These are phyloP conservation scores for Infundibulicybe gibba DNA, from an alignment of 768 basidiomycete species.

Conservation along the genomic window DNA sequence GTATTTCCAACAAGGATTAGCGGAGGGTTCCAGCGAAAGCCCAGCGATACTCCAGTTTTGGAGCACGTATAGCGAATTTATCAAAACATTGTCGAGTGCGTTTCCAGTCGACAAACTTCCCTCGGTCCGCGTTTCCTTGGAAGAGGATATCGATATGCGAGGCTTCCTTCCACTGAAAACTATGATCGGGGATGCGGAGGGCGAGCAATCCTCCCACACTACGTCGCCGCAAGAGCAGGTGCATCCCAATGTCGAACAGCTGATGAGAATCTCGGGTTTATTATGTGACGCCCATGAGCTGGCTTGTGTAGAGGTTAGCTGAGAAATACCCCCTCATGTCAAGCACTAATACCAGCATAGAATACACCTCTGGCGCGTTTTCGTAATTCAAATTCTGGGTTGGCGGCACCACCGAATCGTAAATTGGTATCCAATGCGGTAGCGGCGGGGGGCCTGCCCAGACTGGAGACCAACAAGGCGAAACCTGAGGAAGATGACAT, in stretches of 20 bases:
- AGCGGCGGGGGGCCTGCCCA: slow-evolving; percentile 34
- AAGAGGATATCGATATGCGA: slow-evolving; percentile 87
- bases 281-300: slow-evolving; percentile 66
- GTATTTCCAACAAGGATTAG: slow-evolving; percentile 47
- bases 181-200: slow-evolving; percentile 39
- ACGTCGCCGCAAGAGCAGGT: slow-evolving; percentile 32
- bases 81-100: slow-evolving; percentile 49
- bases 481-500: slow-evolving; percentile 53
- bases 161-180: slow-evolving; percentile 84
- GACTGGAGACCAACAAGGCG: too few species aligned
- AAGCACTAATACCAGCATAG: slow-evolving; percentile 3
- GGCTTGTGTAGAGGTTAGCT: slow-evolving; percentile 50
- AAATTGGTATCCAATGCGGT: too few species aligned
- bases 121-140: slow-evolving; percentile 55
- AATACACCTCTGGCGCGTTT: too few species aligned
- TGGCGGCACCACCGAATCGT: too few species aligned
- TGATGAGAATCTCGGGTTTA: slow-evolving; percentile 91
- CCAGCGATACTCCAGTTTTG: slow-evolving; percentile 61
- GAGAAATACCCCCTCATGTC: not conserved
- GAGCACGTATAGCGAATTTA: slow-evolving; percentile 65
- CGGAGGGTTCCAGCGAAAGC: slow-evolving; percentile 27
- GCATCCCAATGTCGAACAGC: slow-evolving; percentile 92
- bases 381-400: too few species aligned
- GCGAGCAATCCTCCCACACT: slow-evolving; percentile 14
- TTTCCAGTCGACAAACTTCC: slow-evolving; percentile 73